Base-by-base conservation (phyloP, 208 protist species). In the Crithidia mellificae region DNA sequence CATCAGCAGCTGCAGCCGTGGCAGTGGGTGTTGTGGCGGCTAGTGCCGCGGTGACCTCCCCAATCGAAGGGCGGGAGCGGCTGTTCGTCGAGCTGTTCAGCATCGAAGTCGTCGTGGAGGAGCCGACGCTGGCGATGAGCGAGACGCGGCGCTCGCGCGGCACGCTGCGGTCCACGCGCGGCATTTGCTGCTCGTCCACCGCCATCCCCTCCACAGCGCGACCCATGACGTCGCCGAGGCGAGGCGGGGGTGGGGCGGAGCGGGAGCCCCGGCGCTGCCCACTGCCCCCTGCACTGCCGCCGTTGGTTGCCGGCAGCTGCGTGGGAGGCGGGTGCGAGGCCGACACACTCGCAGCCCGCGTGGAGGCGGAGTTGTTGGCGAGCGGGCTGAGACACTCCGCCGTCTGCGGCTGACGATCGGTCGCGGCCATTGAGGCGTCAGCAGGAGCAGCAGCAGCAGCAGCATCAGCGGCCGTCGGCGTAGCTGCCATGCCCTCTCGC, bases 101-200 rank as follows among this genome's bases (percentile, higher is more conserved):
- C 19, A 1, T 2, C 7, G 36, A 50, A 0, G 44, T 56, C 41
- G 25, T 7, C 2, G 61, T 4, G 0, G 52, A 55, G 8, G 24
- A 57, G 27, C 25, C 20, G 0, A 46, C 53, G 15, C 30, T 63
- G 30, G 30, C 47, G 46, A 63, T 56, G 50, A 50, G 49, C 19
- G 61, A 74, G 24, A 38, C 27, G 44, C n/a, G 20, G 6, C 54
- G 44, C 39, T 47, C 30, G 25, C 53, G 61, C 22, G 51, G n/a
- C 8, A 6, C 7, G 34, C 53, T 27, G 53, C 39, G 43, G 12
- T 68, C 61, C 24, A 70, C 56, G 29, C 46, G 36, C 9, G 63
- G 25, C 70, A 69, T 61, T 2, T 5, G 39, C n/a, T 22, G 14
- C 70, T 66, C 38, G 20, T 46, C 54, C 19, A 5, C 24, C 14